phyloP scores from a whole-genome alignment of 352 stramenopile genomes.

The Albugo laibachii region DNA sequence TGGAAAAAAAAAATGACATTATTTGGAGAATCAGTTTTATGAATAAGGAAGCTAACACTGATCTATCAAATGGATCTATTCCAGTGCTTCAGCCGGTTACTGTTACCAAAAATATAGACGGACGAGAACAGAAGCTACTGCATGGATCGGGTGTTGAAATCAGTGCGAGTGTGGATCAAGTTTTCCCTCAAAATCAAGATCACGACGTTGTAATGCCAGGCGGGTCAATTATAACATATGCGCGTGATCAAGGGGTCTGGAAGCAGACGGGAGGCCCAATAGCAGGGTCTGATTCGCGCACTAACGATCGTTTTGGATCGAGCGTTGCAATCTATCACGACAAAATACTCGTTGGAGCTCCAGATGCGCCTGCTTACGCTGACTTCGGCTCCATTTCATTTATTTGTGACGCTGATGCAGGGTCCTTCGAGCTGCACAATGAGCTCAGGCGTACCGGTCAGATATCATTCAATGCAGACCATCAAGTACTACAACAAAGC shows the following conservation, averaged over 20 bases:
- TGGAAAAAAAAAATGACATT: constrained; percentile 31
- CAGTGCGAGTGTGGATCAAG: too few species aligned
- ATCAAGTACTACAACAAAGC: constrained; percentile 19
- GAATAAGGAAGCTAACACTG: too few species aligned
- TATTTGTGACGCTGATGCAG: constrained; percentile 49
- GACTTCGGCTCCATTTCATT: constrained; percentile 56
- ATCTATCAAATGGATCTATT: too few species aligned
- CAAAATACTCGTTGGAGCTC: constrained; percentile 35
- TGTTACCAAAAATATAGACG: too few species aligned
- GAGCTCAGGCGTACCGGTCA: constrained; percentile 23
- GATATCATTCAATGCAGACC: constrained; percentile 37
- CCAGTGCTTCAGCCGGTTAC: too few species aligned
- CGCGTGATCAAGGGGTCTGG: constrained; percentile 43
- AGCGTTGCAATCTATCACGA: constrained; percentile 42
- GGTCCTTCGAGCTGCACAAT: constrained; percentile 46
- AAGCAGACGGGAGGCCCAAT: constrained; percentile 43
- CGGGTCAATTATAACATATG: too few species aligned
- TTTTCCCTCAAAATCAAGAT: too few species aligned
- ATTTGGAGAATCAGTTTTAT: too few species aligned
- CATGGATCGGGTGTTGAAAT: too few species aligned
- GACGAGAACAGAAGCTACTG: too few species aligned
- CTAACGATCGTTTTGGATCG: constrained; percentile 47
- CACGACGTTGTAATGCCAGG: too few species aligned
- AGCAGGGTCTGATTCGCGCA: constrained; percentile 26
- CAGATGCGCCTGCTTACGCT: constrained; percentile 37